phyloP scores from a whole-genome alignment of 1,284 basidiomycete genomes.

The Cryptococcus neoformans region DNA sequence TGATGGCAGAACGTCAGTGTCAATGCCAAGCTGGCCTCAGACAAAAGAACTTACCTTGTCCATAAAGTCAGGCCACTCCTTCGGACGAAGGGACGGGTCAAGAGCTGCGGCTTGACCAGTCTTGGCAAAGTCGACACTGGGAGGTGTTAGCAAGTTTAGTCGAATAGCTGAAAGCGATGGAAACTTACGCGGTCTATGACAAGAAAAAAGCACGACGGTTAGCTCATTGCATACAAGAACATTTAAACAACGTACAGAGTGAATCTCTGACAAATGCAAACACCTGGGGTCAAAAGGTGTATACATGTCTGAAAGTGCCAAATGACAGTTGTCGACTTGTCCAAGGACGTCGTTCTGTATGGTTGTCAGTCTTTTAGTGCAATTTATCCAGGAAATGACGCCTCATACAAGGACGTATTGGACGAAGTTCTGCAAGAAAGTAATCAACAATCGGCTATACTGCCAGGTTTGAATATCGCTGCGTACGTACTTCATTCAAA shows the following conservation, averaged over 20 bases:
- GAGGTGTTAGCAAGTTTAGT: not conserved
- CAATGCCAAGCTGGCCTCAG: not conserved
- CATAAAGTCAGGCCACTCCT: conserved; percentile 49
- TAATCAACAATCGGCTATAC: not conserved
- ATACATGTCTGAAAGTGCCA: conserved; percentile 37
- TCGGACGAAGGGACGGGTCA: conserved; percentile 24
- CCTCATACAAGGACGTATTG: conserved; percentile 38
- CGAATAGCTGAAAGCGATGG: conserved; percentile 1
- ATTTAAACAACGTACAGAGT: conserved; percentile 29
- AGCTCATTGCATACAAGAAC: not conserved
- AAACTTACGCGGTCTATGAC: conserved; percentile 32
- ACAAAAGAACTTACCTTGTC: conserved; percentile 28
- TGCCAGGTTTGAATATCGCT: not conserved
- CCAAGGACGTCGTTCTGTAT: conserved; percentile 45
- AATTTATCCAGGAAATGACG: not conserved
- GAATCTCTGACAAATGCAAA: conserved; percentile 32
- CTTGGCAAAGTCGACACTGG: conserved; percentile 50
- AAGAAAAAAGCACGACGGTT: not conserved
- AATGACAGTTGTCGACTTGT: conserved; percentile 45
- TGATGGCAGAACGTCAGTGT: not conserved
- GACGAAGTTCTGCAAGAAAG: conserved; percentile 35
- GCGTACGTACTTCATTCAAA: conserved; percentile 42
- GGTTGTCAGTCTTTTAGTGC: not conserved
- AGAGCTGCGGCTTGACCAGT: conserved; percentile 43
- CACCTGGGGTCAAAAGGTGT: conserved; percentile 24